phyloP scores from a whole-genome alignment of 352 stramenopile genomes.

The Phytophthora pistaciae region DNA sequence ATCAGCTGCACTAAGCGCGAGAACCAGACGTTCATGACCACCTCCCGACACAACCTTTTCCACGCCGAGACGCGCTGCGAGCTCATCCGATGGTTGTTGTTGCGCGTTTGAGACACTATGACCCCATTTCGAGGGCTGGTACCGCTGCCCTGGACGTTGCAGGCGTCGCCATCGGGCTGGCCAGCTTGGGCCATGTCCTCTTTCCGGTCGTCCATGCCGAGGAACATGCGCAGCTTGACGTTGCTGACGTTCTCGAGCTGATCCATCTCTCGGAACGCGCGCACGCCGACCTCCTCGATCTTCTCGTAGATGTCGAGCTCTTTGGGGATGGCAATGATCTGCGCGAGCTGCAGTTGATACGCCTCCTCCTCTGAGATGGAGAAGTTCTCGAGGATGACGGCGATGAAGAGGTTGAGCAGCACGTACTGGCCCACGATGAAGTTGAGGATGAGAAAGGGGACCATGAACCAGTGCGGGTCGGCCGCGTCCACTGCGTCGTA shows the following conservation, averaged over 20 bases:
- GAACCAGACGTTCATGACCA: conserved; percentile 54
- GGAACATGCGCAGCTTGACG: conserved; percentile 80
- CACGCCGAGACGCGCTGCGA: conserved; percentile 18
- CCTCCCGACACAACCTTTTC: conserved; percentile 37
- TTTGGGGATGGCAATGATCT: conserved; percentile 86
- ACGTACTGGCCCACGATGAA: conserved; percentile 86
- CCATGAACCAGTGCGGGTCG: conserved; percentile 73
- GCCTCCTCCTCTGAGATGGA: conserved; percentile 83
- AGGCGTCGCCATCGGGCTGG: background rate
- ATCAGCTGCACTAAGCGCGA: conserved; percentile 71
- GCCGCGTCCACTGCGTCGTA: conserved; percentile 79
- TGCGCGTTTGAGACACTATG: conserved; percentile 5
- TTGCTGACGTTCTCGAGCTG: conserved; percentile 86
- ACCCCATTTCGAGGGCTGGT: conserved; percentile 8
- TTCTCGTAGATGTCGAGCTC: conserved; percentile 86
- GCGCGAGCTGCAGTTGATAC: conserved; percentile 83
- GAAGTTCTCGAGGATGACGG: conserved; percentile 88
- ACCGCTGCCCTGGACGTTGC: background rate
- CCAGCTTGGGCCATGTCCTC: conserved; percentile 7
- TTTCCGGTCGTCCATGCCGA: conserved; percentile 66
- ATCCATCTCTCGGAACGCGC: conserved; percentile 81
- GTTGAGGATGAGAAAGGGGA: conserved; percentile 78
- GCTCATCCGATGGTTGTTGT: conserved; percentile 14
- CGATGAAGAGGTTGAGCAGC: conserved; percentile 86
- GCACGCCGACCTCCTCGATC: conserved; percentile 82